Conservation (phyloP, 352 stramenopile genomes). For the Pythium pectinolyticum region DNA sequence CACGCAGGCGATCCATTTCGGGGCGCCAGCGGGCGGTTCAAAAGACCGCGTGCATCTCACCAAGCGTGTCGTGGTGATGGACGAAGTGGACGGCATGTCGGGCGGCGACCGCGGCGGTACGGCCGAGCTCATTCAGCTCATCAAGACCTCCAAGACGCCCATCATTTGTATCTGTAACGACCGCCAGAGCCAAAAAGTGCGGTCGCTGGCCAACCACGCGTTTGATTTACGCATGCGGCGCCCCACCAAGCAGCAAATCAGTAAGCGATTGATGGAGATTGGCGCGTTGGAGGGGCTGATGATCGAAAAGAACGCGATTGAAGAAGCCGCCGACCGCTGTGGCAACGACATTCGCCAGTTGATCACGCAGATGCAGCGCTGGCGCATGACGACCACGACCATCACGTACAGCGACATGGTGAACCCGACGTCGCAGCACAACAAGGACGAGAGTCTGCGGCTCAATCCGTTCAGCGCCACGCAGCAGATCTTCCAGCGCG, state of each 20-base stretch:
- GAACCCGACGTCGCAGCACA: constrained; percentile 69
- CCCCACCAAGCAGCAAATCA: constrained; percentile 93
- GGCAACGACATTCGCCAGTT: constrained; percentile 98
- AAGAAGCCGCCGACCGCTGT: constrained; percentile 95
- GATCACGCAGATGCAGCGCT: constrained; percentile 98
- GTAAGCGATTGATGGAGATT: constrained; percentile 92
- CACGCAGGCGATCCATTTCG: constrained; percentile 91
- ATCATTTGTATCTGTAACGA: constrained; percentile 99
- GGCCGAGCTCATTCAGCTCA: constrained; percentile 98
- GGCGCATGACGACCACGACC: constrained; percentile 77
- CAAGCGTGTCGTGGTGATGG: constrained; percentile 97
- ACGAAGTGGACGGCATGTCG: constrained; percentile 99
- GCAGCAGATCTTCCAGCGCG: constrained; percentile 90
- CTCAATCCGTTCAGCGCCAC: constrained; percentile 95
- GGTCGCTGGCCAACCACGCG: constrained; percentile 96
- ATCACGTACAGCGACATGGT: constrained; percentile 89
- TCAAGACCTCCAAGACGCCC: constrained; percentile 98
- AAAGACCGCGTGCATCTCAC: constrained; percentile 62
- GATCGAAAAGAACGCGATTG: constrained; percentile 95
- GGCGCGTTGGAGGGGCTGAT: constrained; percentile 86
- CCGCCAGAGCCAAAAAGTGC: constrained; percentile 94
- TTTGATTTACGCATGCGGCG: constrained; percentile 95
- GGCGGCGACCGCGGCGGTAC: constrained; percentile 96
- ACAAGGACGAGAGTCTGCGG: constrained; percentile 93
- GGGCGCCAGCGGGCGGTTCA: constrained; percentile 28